Conservation (phyloP, 306 rosid species). For the Corylus avellana region DNA sequence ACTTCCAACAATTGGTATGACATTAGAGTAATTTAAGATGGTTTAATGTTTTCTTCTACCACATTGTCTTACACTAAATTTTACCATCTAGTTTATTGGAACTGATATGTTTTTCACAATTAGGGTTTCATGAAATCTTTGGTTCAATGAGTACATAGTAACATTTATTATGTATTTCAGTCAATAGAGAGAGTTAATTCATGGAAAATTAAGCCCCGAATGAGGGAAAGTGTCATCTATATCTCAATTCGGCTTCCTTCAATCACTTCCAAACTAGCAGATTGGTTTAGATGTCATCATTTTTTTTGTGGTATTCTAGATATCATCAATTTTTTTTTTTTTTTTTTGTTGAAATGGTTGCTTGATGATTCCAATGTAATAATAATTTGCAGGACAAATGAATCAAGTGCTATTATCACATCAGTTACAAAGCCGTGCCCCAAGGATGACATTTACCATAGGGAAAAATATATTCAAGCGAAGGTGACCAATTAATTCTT, state of each 20-base stretch:
- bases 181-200: neutral
- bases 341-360: neutral
- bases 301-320: neutral
- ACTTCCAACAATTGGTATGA: neutral
- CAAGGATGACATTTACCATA: slow-evolving; percentile 55
- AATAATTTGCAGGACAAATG: slow-evolving; percentile 54
- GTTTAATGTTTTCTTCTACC: neutral
- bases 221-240: neutral
- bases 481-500: slow-evolving; percentile 53
- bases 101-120: neutral
- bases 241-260: neutral
- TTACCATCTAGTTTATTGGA: neutral
- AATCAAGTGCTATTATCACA: slow-evolving; percentile 29
- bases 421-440: slow-evolving; percentile 64
- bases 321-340: neutral
- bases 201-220: no score
- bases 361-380: slow-evolving; percentile 8
- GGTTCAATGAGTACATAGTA: neutral
- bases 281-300: neutral
- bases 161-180: neutral
- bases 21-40: neutral
- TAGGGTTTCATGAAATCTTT: neutral
- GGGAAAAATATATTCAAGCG: slow-evolving; percentile 89
- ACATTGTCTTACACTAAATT: neutral
- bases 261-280: neutral